phyloP scores from a whole-genome alignment of 2,329 filamentous ascomycete species.

The Corniculantispora saksenae region DNA sequence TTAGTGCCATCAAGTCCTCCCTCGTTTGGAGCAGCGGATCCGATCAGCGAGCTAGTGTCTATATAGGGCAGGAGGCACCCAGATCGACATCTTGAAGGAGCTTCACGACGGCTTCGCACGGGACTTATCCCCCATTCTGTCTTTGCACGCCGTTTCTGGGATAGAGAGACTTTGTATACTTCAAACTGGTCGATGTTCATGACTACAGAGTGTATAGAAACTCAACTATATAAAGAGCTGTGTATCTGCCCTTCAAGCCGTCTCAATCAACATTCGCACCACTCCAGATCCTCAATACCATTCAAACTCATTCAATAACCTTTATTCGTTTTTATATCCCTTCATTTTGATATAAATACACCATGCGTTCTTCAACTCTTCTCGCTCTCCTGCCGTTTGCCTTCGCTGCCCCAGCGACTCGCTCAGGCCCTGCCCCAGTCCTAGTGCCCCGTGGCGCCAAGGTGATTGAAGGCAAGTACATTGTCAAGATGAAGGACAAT shows the following conservation, averaged over 20 bases:
- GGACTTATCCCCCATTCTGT: background rate
- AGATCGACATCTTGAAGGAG: background rate
- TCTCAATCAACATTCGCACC: background rate
- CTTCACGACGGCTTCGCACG: background rate
- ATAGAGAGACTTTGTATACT: background rate
- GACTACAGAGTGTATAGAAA: background rate
- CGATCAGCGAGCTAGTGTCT: background rate
- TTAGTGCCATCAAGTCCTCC: background rate
- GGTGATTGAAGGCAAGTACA: constrained; percentile 26
- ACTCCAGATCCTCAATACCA: background rate
- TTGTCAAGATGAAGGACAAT: constrained; percentile 27
- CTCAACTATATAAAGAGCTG: background rate
- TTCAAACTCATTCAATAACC: background rate
- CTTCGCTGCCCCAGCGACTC: constrained; percentile 8
- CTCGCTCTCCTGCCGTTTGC: constrained; percentile 11
- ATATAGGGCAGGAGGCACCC: background rate
- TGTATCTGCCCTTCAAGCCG: background rate
- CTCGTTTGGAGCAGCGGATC: background rate
- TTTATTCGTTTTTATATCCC: background rate
- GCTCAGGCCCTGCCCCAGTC: constrained; percentile 23
- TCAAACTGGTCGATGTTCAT: background rate
- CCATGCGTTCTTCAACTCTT: background rate
- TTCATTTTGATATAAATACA: background rate
- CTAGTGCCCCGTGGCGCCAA: constrained; percentile 16
- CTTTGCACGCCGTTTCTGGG: background rate